phyloP scores from a whole-genome alignment of 2,329 filamentous ascomycete species.

The Didymella lethalis region DNA sequence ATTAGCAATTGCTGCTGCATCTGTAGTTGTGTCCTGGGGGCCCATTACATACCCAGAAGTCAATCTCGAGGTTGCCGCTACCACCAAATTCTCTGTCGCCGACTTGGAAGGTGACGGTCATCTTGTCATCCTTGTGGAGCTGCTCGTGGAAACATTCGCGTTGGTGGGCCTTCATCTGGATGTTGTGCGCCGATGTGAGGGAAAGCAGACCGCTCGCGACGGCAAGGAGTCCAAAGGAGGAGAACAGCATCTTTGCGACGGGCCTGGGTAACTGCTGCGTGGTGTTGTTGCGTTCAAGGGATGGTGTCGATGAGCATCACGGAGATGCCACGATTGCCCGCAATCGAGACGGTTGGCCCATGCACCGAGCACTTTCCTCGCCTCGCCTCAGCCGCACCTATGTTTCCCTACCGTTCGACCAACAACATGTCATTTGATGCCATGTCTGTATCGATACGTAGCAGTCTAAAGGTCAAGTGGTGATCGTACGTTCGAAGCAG shows the following conservation, averaged over 20 bases:
- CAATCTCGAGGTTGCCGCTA: constrained; percentile 92
- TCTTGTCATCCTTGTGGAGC: constrained; percentile 92
- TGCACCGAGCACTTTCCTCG: background rate
- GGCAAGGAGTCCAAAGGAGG: constrained; percentile 50
- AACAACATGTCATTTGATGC: background rate
- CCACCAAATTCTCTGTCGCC: constrained; percentile 95
- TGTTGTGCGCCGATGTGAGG: constrained; percentile 84
- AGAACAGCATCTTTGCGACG: constrained; percentile 45
- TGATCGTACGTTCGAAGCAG: too few species aligned
- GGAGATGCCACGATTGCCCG: constrained; percentile 45
- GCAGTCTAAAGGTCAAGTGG: background rate
- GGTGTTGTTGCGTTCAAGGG: constrained; percentile 20
- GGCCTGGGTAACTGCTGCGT: constrained; percentile 22
- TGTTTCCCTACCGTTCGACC: background rate
- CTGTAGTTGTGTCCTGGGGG: too few species aligned
- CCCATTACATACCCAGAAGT: constrained; percentile 83
- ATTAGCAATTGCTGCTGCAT: constrained; percentile 12
- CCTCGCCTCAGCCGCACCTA: background rate
- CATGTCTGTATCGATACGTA: background rate
- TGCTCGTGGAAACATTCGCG: constrained; percentile 97
- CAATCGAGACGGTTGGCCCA: constrained; percentile 19
- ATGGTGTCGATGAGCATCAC: constrained; percentile 16
- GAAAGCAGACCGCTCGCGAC: constrained; percentile 66
- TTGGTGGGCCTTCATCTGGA: constrained; percentile 90
- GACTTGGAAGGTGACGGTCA: constrained; percentile 98